phyloP scores from a whole-genome alignment of 768 basidiomycete genomes.

The Podaxis sp. region DNA sequence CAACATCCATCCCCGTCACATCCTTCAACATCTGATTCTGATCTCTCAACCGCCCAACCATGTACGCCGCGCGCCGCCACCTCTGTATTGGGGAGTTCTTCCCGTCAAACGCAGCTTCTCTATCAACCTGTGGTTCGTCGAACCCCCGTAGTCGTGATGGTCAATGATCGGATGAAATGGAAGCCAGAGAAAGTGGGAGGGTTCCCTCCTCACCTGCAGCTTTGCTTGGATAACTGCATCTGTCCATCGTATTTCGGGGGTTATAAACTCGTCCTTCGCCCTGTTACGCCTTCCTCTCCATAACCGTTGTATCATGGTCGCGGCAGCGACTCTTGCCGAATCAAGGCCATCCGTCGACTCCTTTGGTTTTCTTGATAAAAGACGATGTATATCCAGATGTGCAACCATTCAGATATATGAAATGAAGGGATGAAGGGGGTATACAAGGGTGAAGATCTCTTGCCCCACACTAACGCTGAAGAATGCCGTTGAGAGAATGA shows the following conservation, averaged over 20 bases:
- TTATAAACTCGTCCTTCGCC: conserved; percentile 28
- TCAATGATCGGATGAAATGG: background rate
- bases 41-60: conserved; percentile 42
- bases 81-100: conserved; percentile 44
- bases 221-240: conserved; percentile 38
- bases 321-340: conserved; percentile 29
- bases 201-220: conserved; percentile 31
- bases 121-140: conserved; percentile 30
- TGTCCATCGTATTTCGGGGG: conserved; percentile 32
- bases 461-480: background rate
- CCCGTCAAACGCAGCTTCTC: conserved; percentile 43
- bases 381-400: conserved; percentile 9
- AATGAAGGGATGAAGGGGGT: background rate
- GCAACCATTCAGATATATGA: conserved; percentile 4
- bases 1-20: conserved; percentile 27
- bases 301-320: conserved; percentile 36
- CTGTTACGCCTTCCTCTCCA: conserved; percentile 35
- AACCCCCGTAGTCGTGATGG: background rate
- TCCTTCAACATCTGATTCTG: conserved; percentile 37
- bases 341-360: conserved; percentile 17
- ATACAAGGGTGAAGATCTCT: background rate
- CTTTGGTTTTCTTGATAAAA: conserved; percentile 7
- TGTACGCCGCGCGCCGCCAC: conserved; percentile 47
- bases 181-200: background rate
- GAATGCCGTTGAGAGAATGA: background rate